A percentile compares a stretch with the other conserved stretches of the same genome.
Conservation (phyloP, 1,139 yeast species). For the Ogataea hybrid region DNA sequence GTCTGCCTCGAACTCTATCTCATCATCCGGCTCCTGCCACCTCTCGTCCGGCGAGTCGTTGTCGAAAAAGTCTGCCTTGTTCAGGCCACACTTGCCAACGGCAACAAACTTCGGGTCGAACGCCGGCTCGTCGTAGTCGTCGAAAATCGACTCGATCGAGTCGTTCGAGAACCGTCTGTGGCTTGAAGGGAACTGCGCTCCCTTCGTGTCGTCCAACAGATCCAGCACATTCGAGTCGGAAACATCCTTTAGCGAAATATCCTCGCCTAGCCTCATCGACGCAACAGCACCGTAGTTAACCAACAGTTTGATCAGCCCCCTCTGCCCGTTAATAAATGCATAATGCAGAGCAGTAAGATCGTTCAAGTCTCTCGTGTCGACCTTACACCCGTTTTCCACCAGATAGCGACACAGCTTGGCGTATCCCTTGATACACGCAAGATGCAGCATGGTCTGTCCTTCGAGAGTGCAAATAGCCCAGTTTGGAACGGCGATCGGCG, state of each 20-base stretch:
- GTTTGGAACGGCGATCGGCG: conserved; percentile 62
- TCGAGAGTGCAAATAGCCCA: conserved; percentile 78
- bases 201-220: conserved; percentile 34
- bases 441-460: conserved; percentile 86
- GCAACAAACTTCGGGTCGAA: conserved; percentile 18
- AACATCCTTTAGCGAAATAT: conserved; percentile 47
- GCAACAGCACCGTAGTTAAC: conserved; percentile 65
- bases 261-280: conserved; percentile 53
- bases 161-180: conserved; percentile 28
- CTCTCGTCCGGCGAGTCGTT: conserved; percentile 9
- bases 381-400: conserved; percentile 75
- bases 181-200: conserved; percentile 15
- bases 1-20: conserved; percentile 26
- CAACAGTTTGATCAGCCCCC: conserved; percentile 56
- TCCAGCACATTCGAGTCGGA: conserved; percentile 70
- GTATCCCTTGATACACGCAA: conserved; percentile 77
- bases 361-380: conserved; percentile 71
- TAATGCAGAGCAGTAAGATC: conserved; percentile 87
- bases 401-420: conserved; percentile 58
- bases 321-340: conserved; percentile 74
- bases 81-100: conserved; percentile 20
- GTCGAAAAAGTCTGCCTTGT: conserved; percentile 29
- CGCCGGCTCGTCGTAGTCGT: conserved; percentile 9
- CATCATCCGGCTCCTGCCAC: conserved; percentile 16
- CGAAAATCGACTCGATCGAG: conserved; percentile 27